These are phyloP conservation scores for Cardamine occulta DNA, from an alignment of 345 rosid species.

Conservation along the genomic window DNA sequence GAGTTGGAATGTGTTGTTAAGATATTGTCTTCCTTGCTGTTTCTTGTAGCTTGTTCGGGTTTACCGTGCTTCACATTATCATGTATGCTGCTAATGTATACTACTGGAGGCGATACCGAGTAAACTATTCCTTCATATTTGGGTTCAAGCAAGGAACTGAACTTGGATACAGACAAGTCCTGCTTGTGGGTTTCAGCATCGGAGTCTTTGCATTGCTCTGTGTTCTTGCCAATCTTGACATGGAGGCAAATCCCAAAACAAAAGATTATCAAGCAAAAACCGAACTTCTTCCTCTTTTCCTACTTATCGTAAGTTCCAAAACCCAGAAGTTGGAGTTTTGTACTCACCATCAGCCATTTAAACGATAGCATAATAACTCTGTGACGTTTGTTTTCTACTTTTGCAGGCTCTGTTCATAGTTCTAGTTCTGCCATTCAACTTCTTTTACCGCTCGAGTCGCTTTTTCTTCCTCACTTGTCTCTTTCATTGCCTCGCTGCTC, in stretches of 20 bases:
- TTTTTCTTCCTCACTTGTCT: slow-evolving; percentile 41
- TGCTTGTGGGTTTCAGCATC: slow-evolving; percentile 51
- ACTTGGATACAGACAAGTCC: slow-evolving; percentile 52
- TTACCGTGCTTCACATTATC: slow-evolving; percentile 51
- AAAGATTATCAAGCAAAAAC: slow-evolving; percentile 43
- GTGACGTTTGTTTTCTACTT: slow-evolving; percentile 13
- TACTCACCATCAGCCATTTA: not conserved
- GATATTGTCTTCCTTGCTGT: slow-evolving; percentile 1
- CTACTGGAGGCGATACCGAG: slow-evolving; percentile 51
- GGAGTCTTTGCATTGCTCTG: slow-evolving; percentile 49
- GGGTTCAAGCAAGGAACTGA: slow-evolving; percentile 58
- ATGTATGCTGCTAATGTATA: slow-evolving; percentile 52
- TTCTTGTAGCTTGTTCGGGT: slow-evolving; percentile 52
- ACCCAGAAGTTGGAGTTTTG: not conserved
- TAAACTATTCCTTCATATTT: slow-evolving; percentile 57
- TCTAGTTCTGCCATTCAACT: slow-evolving; percentile 40
- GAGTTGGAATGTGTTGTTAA: slow-evolving; percentile 22
- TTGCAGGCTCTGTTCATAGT: slow-evolving; percentile 34
- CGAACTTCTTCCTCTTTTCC: slow-evolving; percentile 51
- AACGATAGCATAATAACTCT: slow-evolving; percentile 10
- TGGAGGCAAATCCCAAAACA: slow-evolving; percentile 54
- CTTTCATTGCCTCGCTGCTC: slow-evolving; percentile 43
- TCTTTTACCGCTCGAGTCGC: slow-evolving; percentile 46
- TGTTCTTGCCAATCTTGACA: slow-evolving; percentile 52
- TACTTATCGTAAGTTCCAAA: slow-evolving; percentile 45